Percentiles rank a stretch among this genome's conserved stretches.
These are phyloP conservation scores for Raffaelea arxii DNA, from an alignment of 2,329 filamentous ascomycete species.

Conservation along the genomic window DNA sequence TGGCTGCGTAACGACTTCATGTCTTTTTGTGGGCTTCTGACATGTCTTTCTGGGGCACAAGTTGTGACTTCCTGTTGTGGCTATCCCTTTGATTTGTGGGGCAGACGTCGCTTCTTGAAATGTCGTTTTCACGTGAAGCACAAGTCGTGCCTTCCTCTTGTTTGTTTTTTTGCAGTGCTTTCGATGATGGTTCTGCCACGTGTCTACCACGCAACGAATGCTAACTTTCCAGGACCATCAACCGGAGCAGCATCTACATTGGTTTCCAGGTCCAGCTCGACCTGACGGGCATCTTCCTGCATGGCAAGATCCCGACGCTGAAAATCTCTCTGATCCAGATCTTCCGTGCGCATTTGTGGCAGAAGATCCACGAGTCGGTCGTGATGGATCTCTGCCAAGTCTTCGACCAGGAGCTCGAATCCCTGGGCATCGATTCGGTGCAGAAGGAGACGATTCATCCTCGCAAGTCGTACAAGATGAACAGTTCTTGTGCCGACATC, in stretches of 20 bases:
- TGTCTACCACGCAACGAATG: background rate
- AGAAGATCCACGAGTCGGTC: constrained; percentile 98
- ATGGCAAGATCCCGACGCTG: constrained; percentile 95
- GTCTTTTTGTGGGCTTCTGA: no score
- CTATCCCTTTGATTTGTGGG: no score
- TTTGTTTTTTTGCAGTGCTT: background rate
- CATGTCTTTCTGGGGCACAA: no score
- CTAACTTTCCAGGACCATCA: constrained; percentile 54
- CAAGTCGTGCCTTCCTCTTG: no score
- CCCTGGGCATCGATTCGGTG: constrained; percentile 90
- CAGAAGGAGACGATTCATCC: constrained; percentile 99
- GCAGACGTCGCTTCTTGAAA: no score
- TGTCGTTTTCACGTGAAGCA: no score
- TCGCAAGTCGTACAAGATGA: constrained; percentile 99
- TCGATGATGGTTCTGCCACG: background rate
- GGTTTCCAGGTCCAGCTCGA: constrained; percentile 96
- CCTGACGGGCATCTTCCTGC: constrained; percentile 95
- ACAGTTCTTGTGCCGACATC: constrained; percentile 96
- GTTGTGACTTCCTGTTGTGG: no score
- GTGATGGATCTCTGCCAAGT: constrained; percentile 99
- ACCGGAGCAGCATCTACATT: constrained; percentile 93
- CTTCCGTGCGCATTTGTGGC: constrained; percentile 98
- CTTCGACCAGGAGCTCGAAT: constrained; percentile 94
- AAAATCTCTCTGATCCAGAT: constrained; percentile 99
- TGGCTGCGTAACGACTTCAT: no score